Evolutionary conservation across 106 monocot genomes (phyloP), one percentile per base, ranked within the genome.

Genomic region (Acorus calamus): DNA sequence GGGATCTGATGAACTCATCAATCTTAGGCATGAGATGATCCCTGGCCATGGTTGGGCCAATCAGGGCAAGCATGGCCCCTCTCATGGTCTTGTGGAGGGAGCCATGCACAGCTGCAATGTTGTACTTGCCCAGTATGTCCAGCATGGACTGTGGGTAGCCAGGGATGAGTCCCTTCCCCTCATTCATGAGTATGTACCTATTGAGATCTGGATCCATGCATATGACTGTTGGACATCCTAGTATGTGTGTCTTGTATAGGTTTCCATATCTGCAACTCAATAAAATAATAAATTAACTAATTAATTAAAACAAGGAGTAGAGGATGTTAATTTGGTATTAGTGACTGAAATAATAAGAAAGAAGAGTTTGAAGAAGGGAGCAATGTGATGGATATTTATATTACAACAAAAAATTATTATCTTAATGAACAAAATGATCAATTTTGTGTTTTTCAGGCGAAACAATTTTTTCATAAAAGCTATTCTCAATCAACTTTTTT

Each of bases 111-210:
- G 96, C 84, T 47, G 91, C 87, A 57, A 98, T 85, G 75, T 98
- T 98, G 69, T 61, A 61, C n/a, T 62, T 68, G 7, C 96, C 96
- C 50, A 98, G 60, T 44, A 98, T 79, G 56, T 98, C 82, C 3
- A 87, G 62, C 96, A 98, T 98, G 49, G 96, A 85, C 55, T 91
- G 84, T 50, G 96, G 96, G 61, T 98, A 98, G 2, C 91, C 96
- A 65, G 96, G 91, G 49, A 98, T 68, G 49, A 98, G 73, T 6
- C 96, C 87, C 56, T 83, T 83, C 50, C 87, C 76, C 70, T 98
- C 96, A 53, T 79, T 98, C 81, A 91, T 73, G 12, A 98, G 76
- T 42, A 88, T 87, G 69, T 69, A 85, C 60, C 81, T 81, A 79
- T 98, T 98, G 43, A 91, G 49, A 46, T 91, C 96, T 56, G 87